phyloP scores from a whole-genome alignment of 1,284 basidiomycete genomes.

The Leccinum cinnamomeum region DNA sequence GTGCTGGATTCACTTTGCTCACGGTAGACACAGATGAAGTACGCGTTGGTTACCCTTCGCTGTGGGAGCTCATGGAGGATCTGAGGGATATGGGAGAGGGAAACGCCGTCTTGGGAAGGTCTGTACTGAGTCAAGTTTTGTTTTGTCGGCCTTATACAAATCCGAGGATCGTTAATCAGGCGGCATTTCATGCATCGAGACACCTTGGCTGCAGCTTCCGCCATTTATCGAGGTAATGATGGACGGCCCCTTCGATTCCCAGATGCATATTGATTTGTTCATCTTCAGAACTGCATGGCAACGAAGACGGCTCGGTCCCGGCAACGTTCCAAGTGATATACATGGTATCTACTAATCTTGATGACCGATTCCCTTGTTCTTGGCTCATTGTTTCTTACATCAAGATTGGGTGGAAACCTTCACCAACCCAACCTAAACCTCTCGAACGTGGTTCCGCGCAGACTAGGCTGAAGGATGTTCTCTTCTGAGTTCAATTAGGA shows the following conservation, averaged over 20 bases:
- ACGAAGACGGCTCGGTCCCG: constrained; percentile 81
- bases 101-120: constrained; percentile 88
- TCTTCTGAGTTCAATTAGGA: constrained; percentile 40
- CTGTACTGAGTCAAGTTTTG: constrained; percentile 14
- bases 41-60: constrained; percentile 87
- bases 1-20: constrained; percentile 92
- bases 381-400: background rate
- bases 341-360: constrained; percentile 57
- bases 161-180: constrained; percentile 37
- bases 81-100: constrained; percentile 95
- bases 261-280: constrained; percentile 10
- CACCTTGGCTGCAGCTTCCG: constrained; percentile 86
- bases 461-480: constrained; percentile 78
- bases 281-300: constrained; percentile 75
- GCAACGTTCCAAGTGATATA: constrained; percentile 98
- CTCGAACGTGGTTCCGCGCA: constrained; percentile 83
- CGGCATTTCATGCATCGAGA: constrained; percentile 77
- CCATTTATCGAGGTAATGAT: constrained; percentile 83
- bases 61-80: constrained; percentile 96
- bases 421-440: constrained; percentile 81
- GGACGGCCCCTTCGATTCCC: background rate
- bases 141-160: background rate
- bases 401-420: constrained; percentile 98
- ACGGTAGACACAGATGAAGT: constrained; percentile 98
- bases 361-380: background rate